Percentiles rank a stretch among this genome's conserved stretches.
Evolutionary conservation across 2,329 filamentous ascomycete genomes (phyloP).

Genomic region (Pezizomycotina sp.): DNA sequence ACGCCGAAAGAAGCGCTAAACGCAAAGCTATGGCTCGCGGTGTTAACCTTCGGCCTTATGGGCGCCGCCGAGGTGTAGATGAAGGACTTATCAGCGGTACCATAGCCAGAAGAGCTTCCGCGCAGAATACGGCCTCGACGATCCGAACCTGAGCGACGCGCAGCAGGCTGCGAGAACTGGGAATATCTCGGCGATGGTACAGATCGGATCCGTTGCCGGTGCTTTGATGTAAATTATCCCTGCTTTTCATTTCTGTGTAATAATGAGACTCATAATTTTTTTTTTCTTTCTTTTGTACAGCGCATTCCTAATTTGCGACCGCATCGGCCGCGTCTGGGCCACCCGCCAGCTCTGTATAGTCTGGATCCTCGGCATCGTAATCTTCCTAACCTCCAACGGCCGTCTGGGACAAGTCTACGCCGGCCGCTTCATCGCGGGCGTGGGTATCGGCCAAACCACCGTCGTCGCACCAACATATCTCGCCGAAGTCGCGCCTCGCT

Average conservation of each 20-base stretch:
- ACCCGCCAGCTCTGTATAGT: no score
- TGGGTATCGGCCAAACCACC: conserved; percentile 46
- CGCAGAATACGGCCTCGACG: conserved; percentile 42
- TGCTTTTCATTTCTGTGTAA: not conserved
- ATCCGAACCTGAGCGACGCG: conserved; percentile 36
- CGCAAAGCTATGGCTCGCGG: conserved; percentile 63
- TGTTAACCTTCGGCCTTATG: conserved; percentile 56
- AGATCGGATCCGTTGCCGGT: conserved; percentile 58
- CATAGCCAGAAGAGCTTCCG: conserved; percentile 51
- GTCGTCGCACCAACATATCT: conserved; percentile 49
- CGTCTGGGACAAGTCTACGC: conserved; percentile 38
- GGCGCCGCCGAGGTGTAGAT: conserved; percentile 63
- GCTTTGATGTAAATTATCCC: conserved; percentile 40
- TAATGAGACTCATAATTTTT: conserved; percentile 1
- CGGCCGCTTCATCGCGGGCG: conserved; percentile 45
- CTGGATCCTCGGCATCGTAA: no score
- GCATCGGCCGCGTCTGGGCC: no score
- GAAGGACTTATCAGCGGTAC: conserved; percentile 63
- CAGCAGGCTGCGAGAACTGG: conserved; percentile 51
- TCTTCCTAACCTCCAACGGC: no score
- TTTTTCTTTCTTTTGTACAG: conserved; percentile 44
- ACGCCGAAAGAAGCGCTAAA: conserved; percentile 58
- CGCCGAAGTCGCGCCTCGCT: conserved; percentile 43
- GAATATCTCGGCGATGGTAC: conserved; percentile 69
- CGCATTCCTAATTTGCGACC: no score